Evolutionary conservation across 805 yeast species (phyloP).

Genomic region (Pichia paraexigua): DNA sequence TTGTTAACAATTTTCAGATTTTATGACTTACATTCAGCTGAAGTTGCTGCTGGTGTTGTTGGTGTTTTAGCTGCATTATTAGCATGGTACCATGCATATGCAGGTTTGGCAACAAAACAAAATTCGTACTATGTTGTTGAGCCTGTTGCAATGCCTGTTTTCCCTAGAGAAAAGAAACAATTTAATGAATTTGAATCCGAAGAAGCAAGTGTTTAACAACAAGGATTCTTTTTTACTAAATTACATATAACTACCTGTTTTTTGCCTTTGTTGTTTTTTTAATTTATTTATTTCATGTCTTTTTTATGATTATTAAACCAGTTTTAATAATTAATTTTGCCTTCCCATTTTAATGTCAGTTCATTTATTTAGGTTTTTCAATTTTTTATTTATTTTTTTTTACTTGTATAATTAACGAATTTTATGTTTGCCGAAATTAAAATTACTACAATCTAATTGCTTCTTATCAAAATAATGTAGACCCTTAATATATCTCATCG

Average conservation of each 20-base stretch:
- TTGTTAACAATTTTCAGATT: slow-evolving; percentile 42
- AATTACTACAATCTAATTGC: too few relatives aligned
- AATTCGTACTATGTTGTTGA: slow-evolving; percentile 46
- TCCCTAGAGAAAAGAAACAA: neutral
- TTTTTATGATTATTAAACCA: neutral
- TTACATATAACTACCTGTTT: neutral
- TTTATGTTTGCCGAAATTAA: neutral
- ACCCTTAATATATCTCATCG: neutral
- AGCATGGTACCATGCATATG: slow-evolving; percentile 64
- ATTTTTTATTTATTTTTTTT: too few relatives aligned
- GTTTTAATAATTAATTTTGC: neutral
- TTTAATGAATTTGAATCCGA: neutral
- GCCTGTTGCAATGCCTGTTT: slow-evolving; percentile 11
- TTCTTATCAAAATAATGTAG: neutral
- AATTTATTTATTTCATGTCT: neutral
- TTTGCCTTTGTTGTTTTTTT: neutral
- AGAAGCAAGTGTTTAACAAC: neutral
- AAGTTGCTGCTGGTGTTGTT: slow-evolving; percentile 48
- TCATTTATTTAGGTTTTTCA: neutral
- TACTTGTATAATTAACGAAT: neutral
- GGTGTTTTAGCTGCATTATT: slow-evolving; percentile 52
- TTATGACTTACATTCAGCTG: slow-evolving; percentile 24
- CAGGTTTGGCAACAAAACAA: slow-evolving; percentile 56
- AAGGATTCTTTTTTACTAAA: neutral
- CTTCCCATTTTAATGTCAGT: neutral